A percentile compares a stretch with the other conserved stretches of the same genome.
Conservation (phyloP, 306 rosid species). For the Arachis hypogaea region DNA sequence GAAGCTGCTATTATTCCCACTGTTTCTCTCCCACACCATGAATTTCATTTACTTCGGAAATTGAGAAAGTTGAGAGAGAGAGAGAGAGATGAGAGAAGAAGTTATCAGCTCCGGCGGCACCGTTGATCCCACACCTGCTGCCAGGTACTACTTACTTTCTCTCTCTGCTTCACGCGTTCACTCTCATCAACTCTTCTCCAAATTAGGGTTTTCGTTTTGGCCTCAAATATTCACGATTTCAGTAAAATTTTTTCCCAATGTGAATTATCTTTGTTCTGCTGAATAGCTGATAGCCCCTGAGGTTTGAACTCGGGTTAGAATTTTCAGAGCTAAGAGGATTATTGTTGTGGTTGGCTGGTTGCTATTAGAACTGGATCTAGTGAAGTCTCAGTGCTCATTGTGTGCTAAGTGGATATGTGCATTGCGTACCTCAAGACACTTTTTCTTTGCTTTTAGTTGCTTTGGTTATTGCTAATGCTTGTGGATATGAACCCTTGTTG, state of each 20-base stretch:
- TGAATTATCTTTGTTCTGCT: conserved; percentile 25
- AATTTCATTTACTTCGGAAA: conserved; percentile 44
- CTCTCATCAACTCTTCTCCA: conserved; percentile 12
- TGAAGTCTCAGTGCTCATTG: neutral
- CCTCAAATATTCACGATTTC: conserved; percentile 14
- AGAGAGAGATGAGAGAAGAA: conserved; percentile 95
- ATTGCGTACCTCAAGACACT: neutral
- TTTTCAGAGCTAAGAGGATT: neutral
- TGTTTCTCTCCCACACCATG: neutral
- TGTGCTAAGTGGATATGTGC: neutral
- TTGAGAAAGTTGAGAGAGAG: conserved; percentile 27
- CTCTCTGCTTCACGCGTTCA: neutral
- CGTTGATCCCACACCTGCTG: conserved; percentile 88
- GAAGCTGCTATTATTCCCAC: conserved; percentile 17
- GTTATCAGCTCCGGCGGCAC: conserved; percentile 94
- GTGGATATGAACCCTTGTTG: neutral
- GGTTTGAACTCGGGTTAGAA: conserved; percentile 25
- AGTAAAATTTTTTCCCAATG: conserved; percentile 44
- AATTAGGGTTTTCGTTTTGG: conserved; percentile 40
- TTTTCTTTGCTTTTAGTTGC: neutral
- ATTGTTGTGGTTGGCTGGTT: conserved; percentile 20
- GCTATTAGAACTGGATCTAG: conserved; percentile 35
- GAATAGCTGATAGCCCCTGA: neutral
- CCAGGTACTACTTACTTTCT: conserved; percentile 54
- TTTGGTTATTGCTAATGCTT: neutral